Conservation (phyloP, 805 yeast species). For the Dipodascopsis tothii region DNA sequence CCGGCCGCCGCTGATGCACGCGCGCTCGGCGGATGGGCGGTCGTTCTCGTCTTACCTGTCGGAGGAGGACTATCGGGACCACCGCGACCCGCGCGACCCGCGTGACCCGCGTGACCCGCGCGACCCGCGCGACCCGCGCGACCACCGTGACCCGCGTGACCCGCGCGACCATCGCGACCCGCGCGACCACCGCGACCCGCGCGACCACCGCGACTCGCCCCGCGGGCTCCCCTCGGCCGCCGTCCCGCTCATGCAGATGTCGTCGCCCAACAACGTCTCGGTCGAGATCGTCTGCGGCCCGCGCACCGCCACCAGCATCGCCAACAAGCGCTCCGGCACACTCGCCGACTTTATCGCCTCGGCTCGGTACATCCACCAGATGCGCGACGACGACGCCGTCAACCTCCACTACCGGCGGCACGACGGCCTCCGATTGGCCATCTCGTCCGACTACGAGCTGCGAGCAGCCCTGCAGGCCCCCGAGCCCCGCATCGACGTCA, state of each 20-base stretch:
- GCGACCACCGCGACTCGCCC: too few species aligned
- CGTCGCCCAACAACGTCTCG: neutral
- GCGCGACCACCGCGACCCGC: too few species aligned
- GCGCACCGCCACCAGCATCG: neutral
- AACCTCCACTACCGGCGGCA: neutral
- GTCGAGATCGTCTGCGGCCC: neutral
- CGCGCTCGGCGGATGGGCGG: too few species aligned
- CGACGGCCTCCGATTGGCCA: neutral
- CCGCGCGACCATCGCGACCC: too few species aligned
- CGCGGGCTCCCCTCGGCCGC: neutral
- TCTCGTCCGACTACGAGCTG: neutral
- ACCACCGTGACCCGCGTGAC: too few species aligned
- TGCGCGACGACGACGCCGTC: neutral
- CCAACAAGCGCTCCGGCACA: neutral
- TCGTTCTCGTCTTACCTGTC: too few species aligned
- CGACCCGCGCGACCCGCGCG: too few species aligned
- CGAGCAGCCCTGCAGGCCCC: neutral
- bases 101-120: too few species aligned
- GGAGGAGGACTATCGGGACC: too few species aligned
- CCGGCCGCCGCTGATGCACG: too few species aligned
- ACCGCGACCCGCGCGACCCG: too few species aligned
- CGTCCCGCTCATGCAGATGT: neutral
- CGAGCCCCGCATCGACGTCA: neutral
- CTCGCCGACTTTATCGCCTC: neutral
- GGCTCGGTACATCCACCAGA: neutral